Evolutionary conservation across 148 eudicot species (phyloP).

Genomic region (Limonium bicolor): DNA sequence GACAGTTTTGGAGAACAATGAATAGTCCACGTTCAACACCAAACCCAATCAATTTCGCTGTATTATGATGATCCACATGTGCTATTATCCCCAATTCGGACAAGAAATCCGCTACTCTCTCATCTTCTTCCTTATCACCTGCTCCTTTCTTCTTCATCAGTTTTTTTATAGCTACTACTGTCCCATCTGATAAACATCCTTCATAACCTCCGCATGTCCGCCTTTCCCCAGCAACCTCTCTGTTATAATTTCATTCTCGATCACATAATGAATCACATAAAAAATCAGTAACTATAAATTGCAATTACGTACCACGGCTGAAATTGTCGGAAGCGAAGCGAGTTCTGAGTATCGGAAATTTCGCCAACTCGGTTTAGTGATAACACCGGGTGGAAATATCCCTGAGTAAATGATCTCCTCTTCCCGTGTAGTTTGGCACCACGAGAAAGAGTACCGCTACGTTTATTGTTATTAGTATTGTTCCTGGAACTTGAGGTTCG

Average conservation of each 20-base stretch:
- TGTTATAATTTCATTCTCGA: constrained; percentile 5
- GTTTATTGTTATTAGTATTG: constrained; percentile 25
- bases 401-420: constrained; percentile 28
- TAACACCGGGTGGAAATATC: constrained; percentile 12
- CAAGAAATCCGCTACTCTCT: neutral
- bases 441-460: no score
- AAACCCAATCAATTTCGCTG: constrained; percentile 2
- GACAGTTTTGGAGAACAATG: constrained; percentile 4
- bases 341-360: constrained; percentile 48
- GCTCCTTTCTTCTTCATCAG: constrained; percentile 38
- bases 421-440: no score
- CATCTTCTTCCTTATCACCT: neutral
- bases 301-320: constrained; percentile 31
- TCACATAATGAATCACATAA: neutral
- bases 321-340: constrained; percentile 61
- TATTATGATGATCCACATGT: constrained; percentile 4
- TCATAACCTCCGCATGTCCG: constrained; percentile 67
- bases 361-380: constrained; percentile 73
- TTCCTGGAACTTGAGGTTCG: constrained; percentile 27
- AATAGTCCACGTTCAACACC: constrained; percentile 5
- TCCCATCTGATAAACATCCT: constrained; percentile 39
- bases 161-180: constrained; percentile 68
- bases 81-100: constrained; percentile 2
- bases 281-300: neutral
- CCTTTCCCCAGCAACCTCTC: constrained; percentile 59